Evolutionary conservation across 1,139 yeast genomes (phyloP).

Genomic region (Blastobotrys buckinghamii): DNA sequence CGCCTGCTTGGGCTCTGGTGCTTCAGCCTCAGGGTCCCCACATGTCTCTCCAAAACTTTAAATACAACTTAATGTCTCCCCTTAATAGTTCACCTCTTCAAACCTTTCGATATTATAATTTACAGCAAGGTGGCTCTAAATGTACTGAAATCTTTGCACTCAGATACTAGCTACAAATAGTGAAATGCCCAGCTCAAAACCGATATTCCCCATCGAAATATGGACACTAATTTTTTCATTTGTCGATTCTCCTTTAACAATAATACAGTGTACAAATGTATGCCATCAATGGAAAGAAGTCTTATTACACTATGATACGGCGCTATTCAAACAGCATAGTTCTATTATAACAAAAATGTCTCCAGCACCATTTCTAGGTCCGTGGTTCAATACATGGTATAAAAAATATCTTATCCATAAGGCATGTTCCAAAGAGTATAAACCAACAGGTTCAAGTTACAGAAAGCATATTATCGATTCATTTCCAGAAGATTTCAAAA

Average conservation of each 20-base stretch:
- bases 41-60: no score
- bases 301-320: background rate
- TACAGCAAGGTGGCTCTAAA: no score
- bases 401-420: background rate
- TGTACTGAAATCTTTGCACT: no score
- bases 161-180: background rate
- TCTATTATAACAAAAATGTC: no score
- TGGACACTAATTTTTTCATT: background rate
- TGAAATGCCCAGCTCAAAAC: background rate
- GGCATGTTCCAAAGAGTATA: background rate
- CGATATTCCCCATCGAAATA: background rate
- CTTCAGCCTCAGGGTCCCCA: no score
- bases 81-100: no score
- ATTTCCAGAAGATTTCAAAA: background rate
- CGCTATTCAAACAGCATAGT: background rate
- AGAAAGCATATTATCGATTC: background rate
- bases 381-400: background rate
- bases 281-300: background rate
- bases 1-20: no score
- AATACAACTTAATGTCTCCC: no score
- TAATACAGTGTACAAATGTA: background rate
- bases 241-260: background rate
- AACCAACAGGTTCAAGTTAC: no score
- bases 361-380: background rate
- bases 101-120: no score